Percentiles rank a stretch among this genome's conserved stretches.
Evolutionary conservation across 2,329 filamentous ascomycete species (phyloP).

Genomic region (Metarhizium robertsii): DNA sequence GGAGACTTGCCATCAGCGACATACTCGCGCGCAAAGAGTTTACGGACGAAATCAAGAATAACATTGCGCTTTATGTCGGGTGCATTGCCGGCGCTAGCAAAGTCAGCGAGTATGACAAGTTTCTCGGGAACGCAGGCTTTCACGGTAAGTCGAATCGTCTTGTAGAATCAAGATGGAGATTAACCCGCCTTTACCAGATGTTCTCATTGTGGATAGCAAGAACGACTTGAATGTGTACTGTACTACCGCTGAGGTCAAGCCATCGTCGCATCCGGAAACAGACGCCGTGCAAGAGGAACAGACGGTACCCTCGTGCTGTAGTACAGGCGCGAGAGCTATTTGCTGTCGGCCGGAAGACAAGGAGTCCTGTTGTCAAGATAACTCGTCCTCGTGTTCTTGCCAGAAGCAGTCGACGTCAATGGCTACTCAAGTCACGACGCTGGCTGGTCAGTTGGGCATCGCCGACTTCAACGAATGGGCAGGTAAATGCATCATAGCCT

Average conservation of each 20-base stretch:
- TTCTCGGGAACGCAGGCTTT: slow-evolving; percentile 41
- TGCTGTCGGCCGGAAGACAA: too few species aligned
- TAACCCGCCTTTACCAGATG: slow-evolving; percentile 18
- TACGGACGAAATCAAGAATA: slow-evolving; percentile 34
- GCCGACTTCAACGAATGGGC: neutral
- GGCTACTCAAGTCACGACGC: neutral
- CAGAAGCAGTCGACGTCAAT: too few species aligned
- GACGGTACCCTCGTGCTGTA: neutral
- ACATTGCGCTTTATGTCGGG: slow-evolving; percentile 47
- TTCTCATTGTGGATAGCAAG: slow-evolving; percentile 34
- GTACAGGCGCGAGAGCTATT: neutral
- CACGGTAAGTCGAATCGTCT: slow-evolving; percentile 21
- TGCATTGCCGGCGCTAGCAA: slow-evolving; percentile 50
- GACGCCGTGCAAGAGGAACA: too few species aligned
- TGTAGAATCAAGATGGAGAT: neutral
- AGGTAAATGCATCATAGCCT: neutral
- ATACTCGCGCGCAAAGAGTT: slow-evolving; percentile 44
- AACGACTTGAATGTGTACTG: slow-evolving; percentile 39
- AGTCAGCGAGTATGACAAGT: slow-evolving; percentile 41
- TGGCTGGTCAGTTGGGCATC: neutral
- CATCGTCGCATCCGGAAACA: too few species aligned
- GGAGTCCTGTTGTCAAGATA: too few species aligned
- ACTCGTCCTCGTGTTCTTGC: too few species aligned
- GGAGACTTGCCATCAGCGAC: slow-evolving; percentile 50
- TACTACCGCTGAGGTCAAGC: neutral